Percentiles rank a stretch among this genome's conserved stretches.
Conservation (phyloP, 1,284 basidiomycete species). For the Quambalaria eucalypti region DNA sequence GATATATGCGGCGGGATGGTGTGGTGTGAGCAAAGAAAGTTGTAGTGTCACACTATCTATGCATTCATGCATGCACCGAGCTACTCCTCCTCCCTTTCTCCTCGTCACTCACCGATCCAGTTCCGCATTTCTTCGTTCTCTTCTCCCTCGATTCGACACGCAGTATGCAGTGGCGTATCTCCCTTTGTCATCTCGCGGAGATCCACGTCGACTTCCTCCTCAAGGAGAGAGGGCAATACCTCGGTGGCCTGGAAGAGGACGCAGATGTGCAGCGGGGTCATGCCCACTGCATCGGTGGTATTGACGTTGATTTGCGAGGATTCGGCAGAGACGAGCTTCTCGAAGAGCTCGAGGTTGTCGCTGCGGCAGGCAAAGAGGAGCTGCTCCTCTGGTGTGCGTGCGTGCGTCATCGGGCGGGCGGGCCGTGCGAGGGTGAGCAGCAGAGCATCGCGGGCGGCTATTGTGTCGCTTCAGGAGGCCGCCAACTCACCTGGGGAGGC, state of each 20-base stretch:
- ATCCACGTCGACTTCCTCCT: constrained; percentile 66
- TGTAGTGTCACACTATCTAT: too few relatives aligned
- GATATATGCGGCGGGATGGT: not conserved
- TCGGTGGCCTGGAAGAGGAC: constrained; percentile 21
- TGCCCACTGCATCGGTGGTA: constrained; percentile 33
- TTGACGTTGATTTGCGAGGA: constrained; percentile 29
- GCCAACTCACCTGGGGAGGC: too few relatives aligned
- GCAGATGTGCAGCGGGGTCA: constrained; percentile 42
- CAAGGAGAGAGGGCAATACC: constrained; percentile 35
- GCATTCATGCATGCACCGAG: too few relatives aligned
- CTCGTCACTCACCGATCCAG: constrained; percentile 48
- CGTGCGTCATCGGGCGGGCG: too few relatives aligned
- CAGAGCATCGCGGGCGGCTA: too few relatives aligned
- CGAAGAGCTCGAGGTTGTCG: constrained; percentile 31
- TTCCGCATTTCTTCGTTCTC: constrained; percentile 58
- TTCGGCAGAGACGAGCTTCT: constrained; percentile 23
- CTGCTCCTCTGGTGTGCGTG: constrained; percentile 27
- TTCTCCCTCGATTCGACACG: constrained; percentile 52
- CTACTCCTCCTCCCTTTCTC: too few relatives aligned
- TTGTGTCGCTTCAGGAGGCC: too few relatives aligned
- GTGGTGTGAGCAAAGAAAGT: too few relatives aligned
- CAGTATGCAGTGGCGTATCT: constrained; percentile 75
- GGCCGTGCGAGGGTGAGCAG: too few relatives aligned
- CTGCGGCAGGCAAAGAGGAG: constrained; percentile 33
- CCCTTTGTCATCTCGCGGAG: constrained; percentile 64